These are phyloP conservation scores for Coffea humblotiana DNA, from an alignment of 305 asterid species.

Conservation along the genomic window DNA sequence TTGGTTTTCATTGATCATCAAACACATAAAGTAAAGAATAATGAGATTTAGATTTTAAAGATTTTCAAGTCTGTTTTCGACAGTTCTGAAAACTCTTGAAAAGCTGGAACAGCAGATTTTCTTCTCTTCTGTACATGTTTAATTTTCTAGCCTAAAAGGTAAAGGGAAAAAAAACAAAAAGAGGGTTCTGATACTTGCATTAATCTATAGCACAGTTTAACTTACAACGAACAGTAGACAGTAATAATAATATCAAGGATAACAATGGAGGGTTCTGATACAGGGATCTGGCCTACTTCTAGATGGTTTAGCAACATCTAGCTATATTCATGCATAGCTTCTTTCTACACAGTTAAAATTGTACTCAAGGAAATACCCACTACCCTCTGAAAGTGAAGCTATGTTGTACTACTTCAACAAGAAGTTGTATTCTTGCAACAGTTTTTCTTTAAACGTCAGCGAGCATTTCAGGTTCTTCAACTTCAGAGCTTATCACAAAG, in stretches of 20 bases:
- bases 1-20: no score
- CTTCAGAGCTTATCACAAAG: constrained; percentile 37
- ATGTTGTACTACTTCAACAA: neutral
- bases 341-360: neutral
- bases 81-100: neutral
- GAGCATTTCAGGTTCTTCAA: constrained; percentile 31
- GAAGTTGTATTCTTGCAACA: neutral
- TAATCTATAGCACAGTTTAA: no score
- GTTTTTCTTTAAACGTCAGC: constrained; percentile 1
- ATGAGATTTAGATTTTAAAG: no score
- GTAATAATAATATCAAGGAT: no score
- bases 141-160: neutral
- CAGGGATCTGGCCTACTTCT: neutral
- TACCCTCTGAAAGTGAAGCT: neutral
- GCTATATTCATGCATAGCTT: neutral
- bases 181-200: neutral
- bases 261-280: neutral
- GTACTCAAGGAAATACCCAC: neutral
- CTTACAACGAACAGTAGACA: no score
- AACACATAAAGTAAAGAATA: no score
- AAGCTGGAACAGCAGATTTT: neutral
- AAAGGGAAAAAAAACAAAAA: no score
- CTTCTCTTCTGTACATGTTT: neutral
- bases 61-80: neutral
- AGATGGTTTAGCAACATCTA: neutral